Conservation (phyloP, 1,284 basidiomycete genomes). For the Vanrija humicola region DNA sequence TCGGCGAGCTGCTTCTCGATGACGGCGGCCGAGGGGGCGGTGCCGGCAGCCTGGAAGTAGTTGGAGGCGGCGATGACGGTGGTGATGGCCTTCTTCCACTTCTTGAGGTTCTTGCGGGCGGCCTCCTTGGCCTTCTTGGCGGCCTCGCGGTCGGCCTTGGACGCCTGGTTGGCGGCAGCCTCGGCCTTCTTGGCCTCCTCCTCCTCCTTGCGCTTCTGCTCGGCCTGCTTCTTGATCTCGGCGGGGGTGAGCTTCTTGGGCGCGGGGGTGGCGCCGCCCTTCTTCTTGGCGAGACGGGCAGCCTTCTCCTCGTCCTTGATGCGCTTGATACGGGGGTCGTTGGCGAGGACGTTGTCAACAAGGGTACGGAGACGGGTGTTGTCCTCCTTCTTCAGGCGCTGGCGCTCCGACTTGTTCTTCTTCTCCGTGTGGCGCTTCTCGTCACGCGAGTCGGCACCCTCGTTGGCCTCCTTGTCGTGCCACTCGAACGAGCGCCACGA, state of each 20-base stretch:
- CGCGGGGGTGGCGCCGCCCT: constrained; percentile 51
- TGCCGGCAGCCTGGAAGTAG: constrained; percentile 56
- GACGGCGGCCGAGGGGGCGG: constrained; percentile 48
- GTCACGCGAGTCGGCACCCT: constrained; percentile 96
- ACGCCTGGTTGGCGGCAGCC: constrained; percentile 44
- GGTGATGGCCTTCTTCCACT: constrained; percentile 54
- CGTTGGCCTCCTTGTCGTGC: constrained; percentile 97
- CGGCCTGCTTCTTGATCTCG: constrained; percentile 67
- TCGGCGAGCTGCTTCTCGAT: constrained; percentile 57
- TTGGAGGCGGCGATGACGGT: constrained; percentile 55
- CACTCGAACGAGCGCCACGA: constrained; percentile 98
- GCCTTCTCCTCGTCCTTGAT: constrained; percentile 97
- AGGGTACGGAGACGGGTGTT: constrained; percentile 81
- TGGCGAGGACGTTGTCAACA: constrained; percentile 78
- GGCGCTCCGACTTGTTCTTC: constrained; percentile 98
- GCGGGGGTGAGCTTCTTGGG: constrained; percentile 60
- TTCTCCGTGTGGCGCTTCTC: constrained; percentile 99
- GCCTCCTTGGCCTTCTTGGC: constrained; percentile 90
- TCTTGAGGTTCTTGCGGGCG: constrained; percentile 55
- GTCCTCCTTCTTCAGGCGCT: constrained; percentile 96
- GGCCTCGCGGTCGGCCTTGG: constrained; percentile 64
- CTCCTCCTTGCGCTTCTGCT: constrained; percentile 68
- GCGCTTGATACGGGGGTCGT: constrained; percentile 94
- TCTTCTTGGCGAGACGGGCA: constrained; percentile 87
- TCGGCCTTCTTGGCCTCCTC: constrained; percentile 80